A percentile compares a stretch with the other conserved stretches of the same genome.
Evolutionary conservation across 176 grass and related monocot genomes (phyloP).

Genomic region (Avena atlantica): DNA sequence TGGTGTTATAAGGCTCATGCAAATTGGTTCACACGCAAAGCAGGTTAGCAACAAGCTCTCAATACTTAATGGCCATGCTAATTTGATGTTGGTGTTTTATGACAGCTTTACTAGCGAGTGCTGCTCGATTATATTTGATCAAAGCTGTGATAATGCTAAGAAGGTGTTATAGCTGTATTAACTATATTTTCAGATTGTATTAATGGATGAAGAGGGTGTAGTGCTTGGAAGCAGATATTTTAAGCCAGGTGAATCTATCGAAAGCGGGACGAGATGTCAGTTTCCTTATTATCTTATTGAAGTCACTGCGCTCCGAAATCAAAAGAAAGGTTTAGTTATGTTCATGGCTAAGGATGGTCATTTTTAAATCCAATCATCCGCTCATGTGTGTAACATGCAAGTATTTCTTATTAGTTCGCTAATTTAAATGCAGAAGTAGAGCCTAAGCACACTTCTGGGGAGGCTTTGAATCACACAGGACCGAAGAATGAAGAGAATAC

Average conservation of each 20-base stretch:
- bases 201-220: conserved; percentile 69
- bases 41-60: conserved; percentile 54
- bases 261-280: conserved; percentile 59
- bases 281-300: conserved; percentile 70
- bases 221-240: conserved; percentile 61
- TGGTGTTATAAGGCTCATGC: conserved; percentile 61
- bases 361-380: not conserved
- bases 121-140: conserved; percentile 20
- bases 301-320: conserved; percentile 54
- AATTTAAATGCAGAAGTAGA: conserved; percentile 35
- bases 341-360: not conserved
- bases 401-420: conserved; percentile 8
- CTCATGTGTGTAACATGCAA: conserved; percentile 20
- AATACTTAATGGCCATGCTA: conserved; percentile 28
- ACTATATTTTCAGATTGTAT: conserved; percentile 58
- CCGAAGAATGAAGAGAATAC: conserved; percentile 31
- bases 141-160: conserved; percentile 18
- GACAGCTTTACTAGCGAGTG: conserved; percentile 27
- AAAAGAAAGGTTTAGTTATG: conserved; percentile 56
- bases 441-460: conserved; percentile 25
- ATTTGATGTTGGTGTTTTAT: conserved; percentile 3
- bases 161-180: conserved; percentile 11
- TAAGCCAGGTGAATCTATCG: conserved; percentile 71
- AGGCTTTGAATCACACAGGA: conserved; percentile 29
- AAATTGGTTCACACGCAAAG: conserved; percentile 60